Evolutionary conservation across 2,329 filamentous ascomycete genomes (phyloP).

Genomic region (Talaromyces sp.): DNA sequence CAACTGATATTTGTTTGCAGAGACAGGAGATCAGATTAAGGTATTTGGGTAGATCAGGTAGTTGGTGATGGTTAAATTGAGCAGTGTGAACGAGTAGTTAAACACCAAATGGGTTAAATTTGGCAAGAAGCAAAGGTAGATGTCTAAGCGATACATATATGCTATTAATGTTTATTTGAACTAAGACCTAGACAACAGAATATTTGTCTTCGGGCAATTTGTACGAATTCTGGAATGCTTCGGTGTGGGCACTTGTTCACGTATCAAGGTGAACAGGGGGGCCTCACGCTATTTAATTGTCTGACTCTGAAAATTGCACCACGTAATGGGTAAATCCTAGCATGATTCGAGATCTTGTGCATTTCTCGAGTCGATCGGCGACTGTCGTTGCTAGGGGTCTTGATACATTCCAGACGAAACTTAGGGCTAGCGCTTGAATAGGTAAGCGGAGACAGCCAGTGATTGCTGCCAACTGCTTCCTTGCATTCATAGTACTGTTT

Average conservation of each 20-base stretch:
- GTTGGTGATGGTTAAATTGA: background rate
- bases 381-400: background rate
- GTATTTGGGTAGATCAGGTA: background rate
- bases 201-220: background rate
- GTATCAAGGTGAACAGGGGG: background rate
- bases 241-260: background rate
- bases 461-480: background rate
- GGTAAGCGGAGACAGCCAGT: background rate
- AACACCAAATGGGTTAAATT: background rate
- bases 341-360: background rate
- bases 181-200: background rate
- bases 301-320: background rate
- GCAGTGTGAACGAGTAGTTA: background rate
- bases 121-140: background rate
- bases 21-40: background rate
- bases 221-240: background rate
- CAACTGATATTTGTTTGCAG: background rate
- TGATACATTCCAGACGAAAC: background rate
- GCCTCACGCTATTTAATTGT: background rate
- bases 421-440: background rate
- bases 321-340: background rate
- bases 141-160: background rate
- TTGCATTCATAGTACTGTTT: background rate
- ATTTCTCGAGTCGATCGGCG: slow-evolving; percentile 6
- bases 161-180: background rate